Base-by-base conservation (phyloP, 805 yeast genomes). In the Jamesozyma lodderae region DNA sequence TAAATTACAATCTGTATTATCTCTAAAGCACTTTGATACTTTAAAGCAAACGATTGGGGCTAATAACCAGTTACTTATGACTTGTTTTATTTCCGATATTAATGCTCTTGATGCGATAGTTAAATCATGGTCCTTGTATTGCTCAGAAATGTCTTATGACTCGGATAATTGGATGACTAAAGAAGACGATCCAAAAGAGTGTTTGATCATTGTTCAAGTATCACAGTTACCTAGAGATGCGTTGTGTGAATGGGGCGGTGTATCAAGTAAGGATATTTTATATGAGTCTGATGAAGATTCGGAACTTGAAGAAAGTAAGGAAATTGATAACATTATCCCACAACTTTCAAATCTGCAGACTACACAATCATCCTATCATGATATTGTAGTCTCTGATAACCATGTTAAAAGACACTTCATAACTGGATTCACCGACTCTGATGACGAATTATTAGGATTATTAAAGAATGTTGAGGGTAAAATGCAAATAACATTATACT, bases 221-320 rank as follows among this genome's bases (percentile, higher is more conserved):
- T 56, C 64, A 0, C 68, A 60, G 24, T 61, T 85, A 36, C 95
- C 95, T 5, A 72, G 70, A 37, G 63, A 65, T 28, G 86, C 88
- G 0, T 54, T 56, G 16, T 71, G 81, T 24, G 95, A 85, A 61
- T 82, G 94, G 90, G 74, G 79, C 26, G 94, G 90, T 1, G 43
- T 72, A 3, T 58, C 75, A 4, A 74, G 67, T 43, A 68, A 70
- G 40, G 62, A 63, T 20, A 45, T 49, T 3, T 33, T 51, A 48
- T 64, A 67, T 36, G 71, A 64, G 4, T 67, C 67, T 29, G 68
- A 66, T 31, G 71, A 63, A 26, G 69, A 66, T 2, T 69, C 61
- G 6, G 62, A 58, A 10, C 61, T 18, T 13, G 38, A 38, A 4
- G 41, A 31, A 20, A 13, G n/a, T 8, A 16, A 10, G 13, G 29